phyloP scores from a whole-genome alignment of 768 basidiomycete genomes.

The Suillus spraguei region DNA sequence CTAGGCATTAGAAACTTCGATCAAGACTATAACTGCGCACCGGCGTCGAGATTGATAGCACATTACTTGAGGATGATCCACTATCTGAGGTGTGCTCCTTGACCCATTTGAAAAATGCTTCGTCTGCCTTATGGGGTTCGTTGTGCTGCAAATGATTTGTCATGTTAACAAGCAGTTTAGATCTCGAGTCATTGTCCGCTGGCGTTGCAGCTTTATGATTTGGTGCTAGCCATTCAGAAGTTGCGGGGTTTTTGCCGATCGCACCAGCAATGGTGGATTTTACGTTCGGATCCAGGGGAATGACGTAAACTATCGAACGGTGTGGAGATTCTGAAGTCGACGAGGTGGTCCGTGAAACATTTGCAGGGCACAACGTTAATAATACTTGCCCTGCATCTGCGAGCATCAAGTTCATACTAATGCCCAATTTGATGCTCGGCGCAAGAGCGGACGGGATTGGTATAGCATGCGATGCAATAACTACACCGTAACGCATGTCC shows the following conservation, averaged over 20 bases:
- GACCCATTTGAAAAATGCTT: slow-evolving; percentile 65
- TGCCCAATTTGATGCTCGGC: slow-evolving; percentile 27
- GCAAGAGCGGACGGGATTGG: slow-evolving; percentile 49
- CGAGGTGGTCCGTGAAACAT: slow-evolving; percentile 32
- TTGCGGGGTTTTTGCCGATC: slow-evolving; percentile 52
- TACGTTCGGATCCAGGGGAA: slow-evolving; percentile 56
- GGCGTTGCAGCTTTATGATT: slow-evolving; percentile 9
- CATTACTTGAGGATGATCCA: background rate
- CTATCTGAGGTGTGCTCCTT: slow-evolving; percentile 33
- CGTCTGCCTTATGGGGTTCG: slow-evolving; percentile 53
- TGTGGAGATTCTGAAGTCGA: slow-evolving; percentile 17
- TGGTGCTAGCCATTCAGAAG: slow-evolving; percentile 47
- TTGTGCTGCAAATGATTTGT: slow-evolving; percentile 43
- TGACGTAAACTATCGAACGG: slow-evolving; percentile 58
- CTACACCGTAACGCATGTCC: slow-evolving; percentile 69
- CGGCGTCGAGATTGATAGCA: slow-evolving; percentile 3
- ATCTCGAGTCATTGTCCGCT: slow-evolving; percentile 23
- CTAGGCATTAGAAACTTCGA: slow-evolving; percentile 5
- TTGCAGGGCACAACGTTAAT: slow-evolving; percentile 39
- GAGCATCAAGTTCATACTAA: slow-evolving; percentile 34
- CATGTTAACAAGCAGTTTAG: slow-evolving; percentile 42
- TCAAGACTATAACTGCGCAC: slow-evolving; percentile 7
- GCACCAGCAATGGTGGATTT: slow-evolving; percentile 66
- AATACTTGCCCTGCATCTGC: slow-evolving; percentile 51
- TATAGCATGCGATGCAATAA: slow-evolving; percentile 56